phyloP scores from a whole-genome alignment of 192 early-diverging fungal species.

The Chytriomyces sp. region DNA sequence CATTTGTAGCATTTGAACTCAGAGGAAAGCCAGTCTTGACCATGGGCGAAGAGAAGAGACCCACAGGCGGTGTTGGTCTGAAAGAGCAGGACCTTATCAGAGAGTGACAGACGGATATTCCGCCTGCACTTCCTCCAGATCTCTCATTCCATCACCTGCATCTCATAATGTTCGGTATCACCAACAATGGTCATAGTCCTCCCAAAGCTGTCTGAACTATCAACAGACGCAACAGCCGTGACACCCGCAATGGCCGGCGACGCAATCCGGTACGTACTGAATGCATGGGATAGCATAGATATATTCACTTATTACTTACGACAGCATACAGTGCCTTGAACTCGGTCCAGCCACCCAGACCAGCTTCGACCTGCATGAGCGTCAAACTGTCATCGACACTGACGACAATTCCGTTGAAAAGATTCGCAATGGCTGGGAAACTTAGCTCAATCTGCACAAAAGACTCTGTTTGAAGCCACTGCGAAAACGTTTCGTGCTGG shows the following conservation, averaged over 20 bases:
- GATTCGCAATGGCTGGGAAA: too few species aligned
- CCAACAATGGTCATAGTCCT: not conserved
- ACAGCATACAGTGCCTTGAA: conserved; percentile 51
- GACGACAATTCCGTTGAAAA: too few species aligned
- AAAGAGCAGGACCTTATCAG: too few species aligned
- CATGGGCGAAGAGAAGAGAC: not conserved
- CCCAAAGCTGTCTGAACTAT: not conserved
- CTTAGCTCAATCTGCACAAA: too few species aligned
- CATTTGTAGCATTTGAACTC: not conserved
- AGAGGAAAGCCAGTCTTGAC: conserved; percentile 6
- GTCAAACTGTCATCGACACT: too few species aligned
- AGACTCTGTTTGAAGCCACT: too few species aligned
- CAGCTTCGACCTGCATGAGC: too few species aligned
- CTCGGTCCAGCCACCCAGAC: too few species aligned
- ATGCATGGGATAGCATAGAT: conserved; percentile 6
- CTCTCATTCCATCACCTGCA: not conserved
- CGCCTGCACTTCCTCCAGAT: too few species aligned
- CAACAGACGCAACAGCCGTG: conserved; percentile 2
- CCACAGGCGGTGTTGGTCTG: not conserved
- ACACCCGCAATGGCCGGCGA: not conserved
- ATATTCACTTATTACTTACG: conserved; percentile 43
- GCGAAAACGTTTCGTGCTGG: too few species aligned
- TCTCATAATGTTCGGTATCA: not conserved
- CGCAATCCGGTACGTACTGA: not conserved
- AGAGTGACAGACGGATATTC: too few species aligned